Base-by-base conservation (phyloP, 345 rosid species). In the Limnanthes douglasii region DNA sequence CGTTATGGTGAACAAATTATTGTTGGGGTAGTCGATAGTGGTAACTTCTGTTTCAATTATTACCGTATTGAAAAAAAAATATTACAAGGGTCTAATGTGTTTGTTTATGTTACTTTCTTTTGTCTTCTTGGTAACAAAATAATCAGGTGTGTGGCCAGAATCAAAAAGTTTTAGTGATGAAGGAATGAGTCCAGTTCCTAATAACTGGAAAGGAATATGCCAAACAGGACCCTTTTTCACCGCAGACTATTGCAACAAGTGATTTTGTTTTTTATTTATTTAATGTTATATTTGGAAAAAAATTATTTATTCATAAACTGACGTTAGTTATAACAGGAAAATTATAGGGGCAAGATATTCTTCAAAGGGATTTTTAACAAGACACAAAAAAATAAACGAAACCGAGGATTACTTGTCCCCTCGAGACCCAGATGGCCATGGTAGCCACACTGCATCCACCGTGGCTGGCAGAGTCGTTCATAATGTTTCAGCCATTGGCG, bases 101-200 rank as follows among this genome's bases (percentile, higher is more conserved):
- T n/a, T 2, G 5, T 31, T 5, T 16, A 1, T 26, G 11, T 8
- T 15, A 3, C 11, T 25, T 18, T 10, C 9, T 13, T 17, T 20
- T 49, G 11, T n/a, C n/a, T n/a, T n/a, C n/a, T n/a, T n/a, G n/a
- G n/a, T n/a, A n/a, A n/a, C n/a, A n/a, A n/a, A n/a, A n/a, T n/a
- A n/a, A 25, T 37, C 44, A 86, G 97, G 97, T 30, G 69, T 75
- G 59, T 86, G 97, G 97, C 97, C 94, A 56, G 97, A 86, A 50
- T 81, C 92, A 33, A 31, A 37, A 38, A 81, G 97, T 29, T 86
- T 86, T 43, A 59, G 55, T 20, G 97, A 86, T 31, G 54, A 65
- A 43, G 86, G 81, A 19, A 68, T 86, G 86, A 76, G 75, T 28
- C 69, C 92, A 12, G 46, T 75, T 49, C 94, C 97, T 30, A 50